These are phyloP conservation scores for Microdochium paspali DNA, from an alignment of 2,329 filamentous ascomycete genomes.

Conservation along the genomic window DNA sequence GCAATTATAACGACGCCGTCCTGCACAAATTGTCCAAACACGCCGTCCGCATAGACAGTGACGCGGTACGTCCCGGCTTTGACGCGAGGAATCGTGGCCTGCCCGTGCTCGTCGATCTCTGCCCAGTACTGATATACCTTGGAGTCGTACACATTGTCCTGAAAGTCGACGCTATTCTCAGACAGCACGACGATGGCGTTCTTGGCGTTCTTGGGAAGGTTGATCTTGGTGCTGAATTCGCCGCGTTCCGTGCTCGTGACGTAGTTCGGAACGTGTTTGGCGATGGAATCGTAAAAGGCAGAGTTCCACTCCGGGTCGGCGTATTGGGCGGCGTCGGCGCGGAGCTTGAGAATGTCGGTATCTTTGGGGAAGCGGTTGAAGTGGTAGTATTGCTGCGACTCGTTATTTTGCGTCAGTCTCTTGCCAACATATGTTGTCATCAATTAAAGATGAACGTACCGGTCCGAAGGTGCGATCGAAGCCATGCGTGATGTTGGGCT, in stretches of 20 bases:
- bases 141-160: conserved; percentile 46
- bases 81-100: conserved; percentile 41
- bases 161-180: conserved; percentile 40
- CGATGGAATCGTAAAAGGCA: conserved; percentile 55
- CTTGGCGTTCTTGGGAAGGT: conserved; percentile 39
- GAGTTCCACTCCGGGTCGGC: conserved; percentile 44
- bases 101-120: conserved; percentile 35
- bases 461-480: conserved; percentile 59
- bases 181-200: conserved; percentile 47
- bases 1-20: conserved; percentile 36
- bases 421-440: neutral
- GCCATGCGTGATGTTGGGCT: conserved; percentile 52
- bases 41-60: conserved; percentile 51
- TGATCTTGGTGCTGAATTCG: conserved; percentile 37
- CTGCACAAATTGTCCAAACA: conserved; percentile 50
- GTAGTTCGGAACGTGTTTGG: conserved; percentile 48
- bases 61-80: conserved; percentile 50
- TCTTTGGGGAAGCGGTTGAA: conserved; percentile 47
- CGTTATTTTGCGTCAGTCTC: neutral
- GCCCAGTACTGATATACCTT: conserved; percentile 56
- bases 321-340: conserved; percentile 42
- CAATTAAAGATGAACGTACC: conserved; percentile 1
- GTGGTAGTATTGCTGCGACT: conserved; percentile 40
- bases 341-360: conserved; percentile 34
- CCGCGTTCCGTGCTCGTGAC: conserved; percentile 41